phyloP scores from a whole-genome alignment of 2,329 filamentous ascomycete genomes.

The Apiospora aurea region DNA sequence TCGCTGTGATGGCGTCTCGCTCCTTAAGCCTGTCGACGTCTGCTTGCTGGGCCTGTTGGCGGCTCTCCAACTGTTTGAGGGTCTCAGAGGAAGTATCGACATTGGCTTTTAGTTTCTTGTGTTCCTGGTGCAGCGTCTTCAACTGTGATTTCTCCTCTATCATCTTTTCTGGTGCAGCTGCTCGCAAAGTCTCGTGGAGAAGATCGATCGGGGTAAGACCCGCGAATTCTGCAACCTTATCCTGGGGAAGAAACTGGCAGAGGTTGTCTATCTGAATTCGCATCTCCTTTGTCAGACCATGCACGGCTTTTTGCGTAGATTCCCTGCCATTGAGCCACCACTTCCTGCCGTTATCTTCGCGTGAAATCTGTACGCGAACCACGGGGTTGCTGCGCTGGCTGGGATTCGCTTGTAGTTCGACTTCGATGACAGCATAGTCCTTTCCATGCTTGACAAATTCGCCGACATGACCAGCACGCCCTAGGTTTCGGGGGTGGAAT shows the following conservation, averaged over 20 bases:
- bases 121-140: constrained; percentile 71
- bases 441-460: constrained; percentile 95
- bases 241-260: constrained; percentile 95
- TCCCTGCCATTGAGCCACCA: constrained; percentile 78
- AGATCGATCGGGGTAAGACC: constrained; percentile 82
- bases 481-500: constrained; percentile 81
- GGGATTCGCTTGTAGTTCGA: constrained; percentile 78
- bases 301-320: constrained; percentile 68
- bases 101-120: constrained; percentile 68
- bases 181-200: constrained; percentile 84
- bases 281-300: constrained; percentile 71
- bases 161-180: constrained; percentile 84
- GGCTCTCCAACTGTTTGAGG: constrained; percentile 71
- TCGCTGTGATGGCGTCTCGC: constrained; percentile 70
- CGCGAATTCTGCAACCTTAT: constrained; percentile 94
- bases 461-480: constrained; percentile 81
- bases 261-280: constrained; percentile 97
- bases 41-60: constrained; percentile 76
- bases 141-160: constrained; percentile 78
- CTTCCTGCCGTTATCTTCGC: constrained; percentile 81
- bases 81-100: constrained; percentile 66
- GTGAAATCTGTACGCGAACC: constrained; percentile 77
- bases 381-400: constrained; percentile 71
- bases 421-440: constrained; percentile 81
- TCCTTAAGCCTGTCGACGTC: constrained; percentile 87